Percentiles rank a stretch among this genome's conserved stretches.
Evolutionary conservation across 2,329 filamentous ascomycete genomes (phyloP).

Genomic region (Cryphonectria naterciae): DNA sequence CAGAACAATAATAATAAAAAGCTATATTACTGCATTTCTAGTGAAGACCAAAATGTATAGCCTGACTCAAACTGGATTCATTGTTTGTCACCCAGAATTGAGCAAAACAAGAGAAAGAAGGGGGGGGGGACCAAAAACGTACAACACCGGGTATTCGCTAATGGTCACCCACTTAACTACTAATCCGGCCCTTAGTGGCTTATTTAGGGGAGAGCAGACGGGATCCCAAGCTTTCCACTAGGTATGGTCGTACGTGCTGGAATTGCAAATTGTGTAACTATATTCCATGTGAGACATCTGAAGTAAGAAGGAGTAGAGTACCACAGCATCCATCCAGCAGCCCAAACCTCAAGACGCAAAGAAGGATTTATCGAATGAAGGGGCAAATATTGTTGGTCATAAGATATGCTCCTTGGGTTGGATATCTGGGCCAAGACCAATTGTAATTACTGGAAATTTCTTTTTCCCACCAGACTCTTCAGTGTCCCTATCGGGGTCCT

Average conservation of each 20-base stretch:
- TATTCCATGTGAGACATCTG: neutral
- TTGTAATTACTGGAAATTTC: neutral
- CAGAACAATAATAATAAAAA: neutral
- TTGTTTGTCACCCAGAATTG: neutral
- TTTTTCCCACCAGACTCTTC: neutral
- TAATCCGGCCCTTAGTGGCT: constrained; percentile 10
- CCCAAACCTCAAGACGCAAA: neutral
- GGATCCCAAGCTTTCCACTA: constrained; percentile 10
- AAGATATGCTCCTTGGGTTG: neutral
- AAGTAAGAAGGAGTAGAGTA: neutral
- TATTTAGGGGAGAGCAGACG: constrained; percentile 14
- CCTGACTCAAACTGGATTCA: neutral
- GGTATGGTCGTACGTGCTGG: constrained; percentile 5
- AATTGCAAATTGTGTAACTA: neutral
- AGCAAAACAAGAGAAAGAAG: neutral
- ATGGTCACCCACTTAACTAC: constrained; percentile 14
- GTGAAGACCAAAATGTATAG: too few relatives aligned
- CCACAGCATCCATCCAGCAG: neutral
- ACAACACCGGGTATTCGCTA: constrained; percentile 14
- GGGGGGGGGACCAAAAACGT: neutral
- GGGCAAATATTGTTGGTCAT: too few relatives aligned
- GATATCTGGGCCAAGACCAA: neutral
- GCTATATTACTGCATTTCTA: neutral
- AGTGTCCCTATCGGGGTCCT: neutral
- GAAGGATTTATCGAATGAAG: too few relatives aligned